phyloP scores from a whole-genome alignment of 805 yeast genomes.

The Saturnispora dispora region DNA sequence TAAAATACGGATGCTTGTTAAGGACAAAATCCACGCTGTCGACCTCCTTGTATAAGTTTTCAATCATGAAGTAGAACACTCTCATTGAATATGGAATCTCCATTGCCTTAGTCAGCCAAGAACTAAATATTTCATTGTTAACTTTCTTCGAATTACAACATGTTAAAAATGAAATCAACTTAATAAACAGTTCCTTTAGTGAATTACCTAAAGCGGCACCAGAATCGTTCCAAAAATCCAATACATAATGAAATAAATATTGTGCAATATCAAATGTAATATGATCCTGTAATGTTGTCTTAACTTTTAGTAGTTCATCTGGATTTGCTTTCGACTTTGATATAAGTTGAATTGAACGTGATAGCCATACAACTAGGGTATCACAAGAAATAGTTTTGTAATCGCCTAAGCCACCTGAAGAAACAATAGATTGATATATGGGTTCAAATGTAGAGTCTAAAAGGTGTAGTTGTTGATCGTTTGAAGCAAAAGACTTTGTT shows the following conservation, averaged over 20 bases:
- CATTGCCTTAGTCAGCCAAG: constrained; percentile 42
- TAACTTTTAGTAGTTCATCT: neutral
- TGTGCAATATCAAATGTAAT: constrained; percentile 20
- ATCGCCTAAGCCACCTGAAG: constrained; percentile 28
- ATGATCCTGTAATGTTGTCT: constrained; percentile 1
- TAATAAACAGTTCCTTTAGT: constrained; percentile 48
- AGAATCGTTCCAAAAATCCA: constrained; percentile 64
- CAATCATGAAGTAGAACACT: constrained; percentile 53
- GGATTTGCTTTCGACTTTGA: constrained; percentile 2
- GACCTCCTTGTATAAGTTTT: constrained; percentile 42
- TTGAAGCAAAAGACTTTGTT: constrained; percentile 5
- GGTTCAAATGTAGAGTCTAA: constrained; percentile 10
- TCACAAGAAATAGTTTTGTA: constrained; percentile 44
- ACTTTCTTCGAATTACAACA: constrained; percentile 7
- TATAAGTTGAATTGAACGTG: constrained; percentile 40
- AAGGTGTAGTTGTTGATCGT: neutral
- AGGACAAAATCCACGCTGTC: constrained; percentile 35
- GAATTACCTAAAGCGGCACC: constrained; percentile 67
- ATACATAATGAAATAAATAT: constrained; percentile 40
- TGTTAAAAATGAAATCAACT: constrained; percentile 35
- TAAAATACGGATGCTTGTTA: constrained; percentile 35
- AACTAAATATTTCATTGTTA: constrained; percentile 22
- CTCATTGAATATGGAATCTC: constrained; percentile 42
- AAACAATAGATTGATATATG: constrained; percentile 26
- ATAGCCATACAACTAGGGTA: constrained; percentile 54